Base-by-base conservation (phyloP, 2,329 filamentous ascomycete species). In the Aspergillus fumigatus region DNA sequence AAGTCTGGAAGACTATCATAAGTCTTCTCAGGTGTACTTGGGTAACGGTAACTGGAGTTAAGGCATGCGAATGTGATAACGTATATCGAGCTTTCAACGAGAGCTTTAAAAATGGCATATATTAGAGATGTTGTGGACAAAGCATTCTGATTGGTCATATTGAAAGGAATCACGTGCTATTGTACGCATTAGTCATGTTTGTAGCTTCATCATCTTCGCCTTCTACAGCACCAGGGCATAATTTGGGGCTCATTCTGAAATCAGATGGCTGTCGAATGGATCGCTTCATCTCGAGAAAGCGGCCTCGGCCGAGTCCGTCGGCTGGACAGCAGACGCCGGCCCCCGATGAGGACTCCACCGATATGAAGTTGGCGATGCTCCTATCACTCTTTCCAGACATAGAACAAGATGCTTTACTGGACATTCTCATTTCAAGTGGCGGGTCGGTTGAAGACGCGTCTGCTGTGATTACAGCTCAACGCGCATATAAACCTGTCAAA, bases 291-390 rank as follows among this genome's bases (percentile, higher is more conserved):
- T 72, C 65, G 4, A 66, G 69, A 51, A 77, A 77, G 55, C 67
- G 69, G 51, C 67, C 65, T 21, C 67, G 67, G 53, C 51, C 63
- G 26, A 68, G 59, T 5, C 55, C 57, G 26, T 38, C 56, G 4
- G 38, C 19, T 3, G 52, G 38, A 1, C 47, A 23, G 41, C 56
- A 29, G 38, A 25, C 38, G 35, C 50, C 4, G 32, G 32, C 35
- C 11, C 19, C 52, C 9, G 82, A 85, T 17, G 85, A 92, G 17
- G 89, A 96, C 49, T 87, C 89, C 1, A 99, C 94, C 0, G 94
- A 97, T 60, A 80, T 95, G 65, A 97, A 97, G 68, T 77, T 99
- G 14, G 92, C 92, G 1, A 78, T 96, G 1, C 77, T 99, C 3
- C 83, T 88, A 2, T 97, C 94, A 0, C 75, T 97, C 0, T 82